Conservation (phyloP, 805 yeast genomes). For the Clavispora fructus region DNA sequence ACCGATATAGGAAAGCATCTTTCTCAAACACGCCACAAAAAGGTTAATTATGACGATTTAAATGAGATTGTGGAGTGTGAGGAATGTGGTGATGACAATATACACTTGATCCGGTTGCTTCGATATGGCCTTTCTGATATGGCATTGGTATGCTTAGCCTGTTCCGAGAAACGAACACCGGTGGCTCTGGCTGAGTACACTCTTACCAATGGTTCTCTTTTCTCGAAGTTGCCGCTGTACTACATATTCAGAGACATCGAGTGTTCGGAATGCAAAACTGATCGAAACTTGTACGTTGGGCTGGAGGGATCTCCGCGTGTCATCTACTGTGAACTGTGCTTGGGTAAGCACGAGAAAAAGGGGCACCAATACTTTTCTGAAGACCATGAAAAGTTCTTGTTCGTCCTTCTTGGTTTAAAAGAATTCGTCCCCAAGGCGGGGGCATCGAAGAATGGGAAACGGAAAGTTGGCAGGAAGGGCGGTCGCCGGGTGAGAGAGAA, state of each 20-base stretch:
- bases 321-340: constrained; percentile 43
- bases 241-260: constrained; percentile 45
- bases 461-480: constrained; percentile 22
- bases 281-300: constrained; percentile 35
- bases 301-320: constrained; percentile 5
- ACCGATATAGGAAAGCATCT: constrained; percentile 48
- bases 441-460: constrained; percentile 3
- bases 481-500: constrained; percentile 14
- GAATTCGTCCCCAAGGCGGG: constrained; percentile 26
- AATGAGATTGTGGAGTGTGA: constrained; percentile 49
- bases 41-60: constrained; percentile 21
- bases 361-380: constrained; percentile 34
- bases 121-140: constrained; percentile 55
- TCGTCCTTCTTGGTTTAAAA: constrained; percentile 44
- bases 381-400: constrained; percentile 42
- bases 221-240: constrained; percentile 44
- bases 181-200: constrained; percentile 48
- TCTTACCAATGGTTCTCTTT: constrained; percentile 51
- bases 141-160: constrained; percentile 42
- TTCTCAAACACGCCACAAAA: constrained; percentile 48
- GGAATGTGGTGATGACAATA: constrained; percentile 48
- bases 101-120: constrained; percentile 47
- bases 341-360: constrained; percentile 15
- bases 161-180: constrained; percentile 38
- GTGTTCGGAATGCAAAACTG: constrained; percentile 42